These are phyloP conservation scores for Rosa persica DNA, from an alignment of 306 rosid genomes.

Conservation along the genomic window DNA sequence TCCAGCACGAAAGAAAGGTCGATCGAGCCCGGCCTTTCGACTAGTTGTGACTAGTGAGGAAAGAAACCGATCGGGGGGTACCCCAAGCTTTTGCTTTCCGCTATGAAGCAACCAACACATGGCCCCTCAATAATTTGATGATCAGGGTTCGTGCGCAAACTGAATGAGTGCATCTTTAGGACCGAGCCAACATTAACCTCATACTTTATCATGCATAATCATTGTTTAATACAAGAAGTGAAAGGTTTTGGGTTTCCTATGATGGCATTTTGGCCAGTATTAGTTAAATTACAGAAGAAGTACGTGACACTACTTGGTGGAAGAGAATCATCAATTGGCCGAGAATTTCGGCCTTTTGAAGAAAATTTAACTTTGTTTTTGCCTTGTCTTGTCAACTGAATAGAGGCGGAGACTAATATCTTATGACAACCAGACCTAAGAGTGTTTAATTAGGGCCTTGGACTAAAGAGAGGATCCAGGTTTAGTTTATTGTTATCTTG, in stretches of 20 bases:
- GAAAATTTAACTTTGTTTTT: constrained; percentile 11
- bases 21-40: constrained; percentile 3
- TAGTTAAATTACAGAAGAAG: constrained; percentile 19
- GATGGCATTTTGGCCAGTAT: constrained; percentile 9
- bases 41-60: constrained; percentile 5
- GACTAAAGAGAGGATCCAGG: constrained; percentile 17
- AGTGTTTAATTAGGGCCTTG: neutral
- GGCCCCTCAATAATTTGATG: constrained; percentile 32
- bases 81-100: constrained; percentile 50
- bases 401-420: constrained; percentile 22
- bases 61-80: constrained; percentile 22
- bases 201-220: constrained; percentile 25
- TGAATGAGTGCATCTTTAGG: constrained; percentile 27
- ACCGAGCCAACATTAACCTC: constrained; percentile 32
- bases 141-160: constrained; percentile 28
- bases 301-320: constrained; percentile 31
- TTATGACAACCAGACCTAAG: constrained; percentile 30
- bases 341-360: constrained; percentile 46
- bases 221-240: constrained; percentile 18
- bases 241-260: constrained; percentile 23
- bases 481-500: constrained; percentile 21
- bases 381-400: constrained; percentile 24
- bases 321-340: constrained; percentile 36
- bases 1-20: constrained; percentile 12
- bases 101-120: constrained; percentile 39